Conservation (phyloP, 2,329 filamentous ascomycete genomes). For the Pseudopithomyces maydicus region DNA sequence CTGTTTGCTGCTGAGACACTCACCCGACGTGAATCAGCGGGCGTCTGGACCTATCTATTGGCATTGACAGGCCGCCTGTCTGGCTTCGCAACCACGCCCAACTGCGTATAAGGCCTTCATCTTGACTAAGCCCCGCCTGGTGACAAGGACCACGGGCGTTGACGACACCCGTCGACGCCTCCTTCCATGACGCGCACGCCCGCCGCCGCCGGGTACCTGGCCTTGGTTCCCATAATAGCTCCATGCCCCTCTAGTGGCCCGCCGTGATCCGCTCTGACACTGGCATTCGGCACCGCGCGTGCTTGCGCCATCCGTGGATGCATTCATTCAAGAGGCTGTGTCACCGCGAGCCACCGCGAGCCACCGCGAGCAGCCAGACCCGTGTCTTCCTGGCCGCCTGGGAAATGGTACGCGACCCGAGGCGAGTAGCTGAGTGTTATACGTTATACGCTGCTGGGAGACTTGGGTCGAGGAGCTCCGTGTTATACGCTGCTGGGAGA, state of each 20-base stretch:
- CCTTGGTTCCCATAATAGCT: no score
- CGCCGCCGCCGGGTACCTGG: not conserved
- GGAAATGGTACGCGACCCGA: slow-evolving; percentile 9
- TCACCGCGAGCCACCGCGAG: slow-evolving; percentile 20
- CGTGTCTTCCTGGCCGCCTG: slow-evolving; percentile 15
- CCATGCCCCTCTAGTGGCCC: no score
- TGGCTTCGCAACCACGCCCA: slow-evolving; percentile 9
- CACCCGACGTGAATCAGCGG: slow-evolving; percentile 15
- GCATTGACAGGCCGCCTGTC: slow-evolving; percentile 17
- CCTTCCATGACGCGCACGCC: no score
- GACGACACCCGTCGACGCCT: not conserved
- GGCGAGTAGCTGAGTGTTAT: slow-evolving; percentile 18
- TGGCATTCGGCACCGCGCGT: no score
- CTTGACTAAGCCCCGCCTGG: not conserved
- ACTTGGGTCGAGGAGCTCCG: no score
- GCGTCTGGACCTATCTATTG: slow-evolving; percentile 14
- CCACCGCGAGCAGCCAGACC: slow-evolving; percentile 22
- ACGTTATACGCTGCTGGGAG: slow-evolving; percentile 18
- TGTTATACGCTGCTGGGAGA: slow-evolving; percentile 12
- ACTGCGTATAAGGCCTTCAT: not conserved
- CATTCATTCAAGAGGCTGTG: not conserved
- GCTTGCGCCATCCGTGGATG: not conserved
- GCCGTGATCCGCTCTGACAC: no score
- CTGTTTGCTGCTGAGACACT: slow-evolving; percentile 31
- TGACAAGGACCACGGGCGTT: not conserved